These are phyloP conservation scores for Thalassiosira profunda DNA, from an alignment of 108 stramenopile genomes.

Conservation along the genomic window DNA sequence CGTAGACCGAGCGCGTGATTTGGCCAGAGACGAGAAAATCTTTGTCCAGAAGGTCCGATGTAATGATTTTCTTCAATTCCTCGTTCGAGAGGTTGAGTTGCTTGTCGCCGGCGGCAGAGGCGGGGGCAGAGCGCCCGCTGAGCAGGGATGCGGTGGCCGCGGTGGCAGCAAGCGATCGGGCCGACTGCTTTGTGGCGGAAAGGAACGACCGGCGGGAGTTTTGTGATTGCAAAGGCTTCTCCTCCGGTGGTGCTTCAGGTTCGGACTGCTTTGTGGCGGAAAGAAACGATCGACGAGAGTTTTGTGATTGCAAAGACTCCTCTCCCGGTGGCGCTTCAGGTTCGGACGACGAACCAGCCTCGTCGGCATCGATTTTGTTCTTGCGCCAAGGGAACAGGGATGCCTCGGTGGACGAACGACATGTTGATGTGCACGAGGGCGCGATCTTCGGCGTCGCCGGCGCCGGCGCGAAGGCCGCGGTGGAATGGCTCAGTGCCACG, in stretches of 20 bases:
- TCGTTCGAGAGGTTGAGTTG: conserved; percentile 55
- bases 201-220: conserved; percentile 34
- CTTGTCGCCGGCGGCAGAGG: conserved; percentile 17
- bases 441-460: neutral
- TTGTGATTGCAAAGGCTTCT: neutral
- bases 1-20: conserved; percentile 82
- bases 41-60: conserved; percentile 64
- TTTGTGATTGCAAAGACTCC: neutral
- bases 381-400: conserved; percentile 4
- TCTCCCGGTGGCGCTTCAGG: no score
- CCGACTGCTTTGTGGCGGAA: no score
- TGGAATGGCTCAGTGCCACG: neutral
- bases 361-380: neutral
- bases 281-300: conserved; percentile 33
- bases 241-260: no score
- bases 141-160: conserved; percentile 37
- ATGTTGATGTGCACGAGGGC: neutral
- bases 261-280: no score
- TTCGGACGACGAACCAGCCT: no score
- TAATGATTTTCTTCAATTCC: conserved; percentile 64
- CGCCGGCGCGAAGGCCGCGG: neutral
- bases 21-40: conserved; percentile 80
- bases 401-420: neutral
- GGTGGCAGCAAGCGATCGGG: no score
- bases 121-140: conserved; percentile 13